Conservation (phyloP, 768 basidiomycete species). For the Multifurca ochricompacta region DNA sequence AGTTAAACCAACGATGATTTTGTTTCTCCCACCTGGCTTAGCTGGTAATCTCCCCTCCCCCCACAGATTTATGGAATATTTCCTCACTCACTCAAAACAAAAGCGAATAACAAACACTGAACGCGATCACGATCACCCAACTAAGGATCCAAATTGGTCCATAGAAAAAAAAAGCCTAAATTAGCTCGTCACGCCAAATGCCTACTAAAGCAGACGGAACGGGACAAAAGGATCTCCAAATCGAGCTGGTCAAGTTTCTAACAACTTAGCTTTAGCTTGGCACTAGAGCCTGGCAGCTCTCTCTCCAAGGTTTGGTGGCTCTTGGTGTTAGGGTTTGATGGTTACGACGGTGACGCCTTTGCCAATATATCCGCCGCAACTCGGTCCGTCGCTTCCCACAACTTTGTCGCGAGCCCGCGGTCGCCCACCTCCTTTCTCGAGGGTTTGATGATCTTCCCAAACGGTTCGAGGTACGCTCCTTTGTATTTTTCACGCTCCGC, state of each 20-base stretch:
- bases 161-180: slow-evolving; percentile 10
- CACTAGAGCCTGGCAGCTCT: neutral
- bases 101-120: neutral
- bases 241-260: too few relatives aligned
- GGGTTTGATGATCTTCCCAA: neutral
- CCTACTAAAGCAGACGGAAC: too few relatives aligned
- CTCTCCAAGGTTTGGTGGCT: neutral
- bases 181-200: slow-evolving; percentile 8
- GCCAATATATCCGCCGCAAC: neutral
- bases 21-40: too few relatives aligned
- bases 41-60: too few relatives aligned
- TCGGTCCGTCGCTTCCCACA: slow-evolving; percentile 3
- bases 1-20: too few relatives aligned
- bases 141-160: neutral
- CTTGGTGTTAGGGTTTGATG: too few relatives aligned
- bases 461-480: slow-evolving; percentile 2
- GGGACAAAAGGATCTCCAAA: slow-evolving; percentile 16
- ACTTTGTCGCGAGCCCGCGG: neutral
- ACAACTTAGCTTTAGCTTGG: neutral
- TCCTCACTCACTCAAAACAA: too few relatives aligned
- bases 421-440: neutral
- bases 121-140: neutral
- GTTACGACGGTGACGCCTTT: neutral
- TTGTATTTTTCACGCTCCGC: neutral
- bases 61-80: too few relatives aligned